Percentiles rank a stretch among this genome's conserved stretches.
Conservation (phyloP, 2,329 filamentous ascomycete species). For the Sclerotinia borealis region DNA sequence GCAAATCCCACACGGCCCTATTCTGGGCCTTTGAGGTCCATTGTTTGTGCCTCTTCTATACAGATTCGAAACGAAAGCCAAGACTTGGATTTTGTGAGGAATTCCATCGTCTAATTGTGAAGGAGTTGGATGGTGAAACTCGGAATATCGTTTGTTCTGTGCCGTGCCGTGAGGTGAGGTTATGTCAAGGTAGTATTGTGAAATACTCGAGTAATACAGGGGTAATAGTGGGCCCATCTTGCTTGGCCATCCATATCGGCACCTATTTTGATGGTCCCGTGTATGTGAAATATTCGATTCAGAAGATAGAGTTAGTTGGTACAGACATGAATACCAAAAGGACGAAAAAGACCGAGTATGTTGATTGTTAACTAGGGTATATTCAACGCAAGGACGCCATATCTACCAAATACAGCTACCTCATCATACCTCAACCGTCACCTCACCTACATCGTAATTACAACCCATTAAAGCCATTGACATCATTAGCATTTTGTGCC, state of each 20-base stretch:
- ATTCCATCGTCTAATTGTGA: not conserved
- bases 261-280: not conserved
- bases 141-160: not conserved
- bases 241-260: not conserved
- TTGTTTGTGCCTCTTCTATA: not conserved
- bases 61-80: not conserved
- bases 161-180: not conserved
- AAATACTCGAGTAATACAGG: too few relatives aligned
- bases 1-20: not conserved
- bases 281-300: not conserved
- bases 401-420: conserved; percentile 14
- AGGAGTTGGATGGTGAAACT: not conserved
- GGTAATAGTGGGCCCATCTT: not conserved
- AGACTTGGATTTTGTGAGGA: too few relatives aligned
- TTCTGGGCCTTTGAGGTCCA: not conserved
- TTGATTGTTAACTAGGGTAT: conserved; percentile 23
- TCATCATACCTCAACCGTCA: not conserved
- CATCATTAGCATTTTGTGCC: conserved; percentile 15
- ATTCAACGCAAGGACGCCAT: conserved; percentile 25
- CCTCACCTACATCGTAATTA: not conserved
- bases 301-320: not conserved
- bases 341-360: not conserved
- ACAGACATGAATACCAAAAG: not conserved
- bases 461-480: conserved; percentile 19
- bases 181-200: not conserved